These are phyloP conservation scores for Aspergillus persii DNA, from an alignment of 2,329 filamentous ascomycete genomes.

Conservation along the genomic window DNA sequence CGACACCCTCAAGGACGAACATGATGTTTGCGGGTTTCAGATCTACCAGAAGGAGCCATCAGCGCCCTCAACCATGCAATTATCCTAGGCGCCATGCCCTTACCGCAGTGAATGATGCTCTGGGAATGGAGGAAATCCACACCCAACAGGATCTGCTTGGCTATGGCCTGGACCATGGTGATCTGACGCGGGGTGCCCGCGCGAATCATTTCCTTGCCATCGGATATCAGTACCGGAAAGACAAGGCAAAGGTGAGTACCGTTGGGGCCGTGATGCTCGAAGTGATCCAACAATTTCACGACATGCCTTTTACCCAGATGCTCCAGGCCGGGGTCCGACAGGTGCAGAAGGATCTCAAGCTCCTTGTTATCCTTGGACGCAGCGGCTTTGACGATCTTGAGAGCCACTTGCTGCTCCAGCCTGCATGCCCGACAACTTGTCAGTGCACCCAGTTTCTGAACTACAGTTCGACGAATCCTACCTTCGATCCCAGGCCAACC, in stretches of 20 bases:
- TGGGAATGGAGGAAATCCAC: neutral
- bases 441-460: no score
- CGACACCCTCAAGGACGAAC: neutral
- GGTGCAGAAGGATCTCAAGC: slow-evolving; percentile 16
- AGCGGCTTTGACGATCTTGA: slow-evolving; percentile 25
- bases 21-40: neutral
- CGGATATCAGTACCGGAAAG: neutral
- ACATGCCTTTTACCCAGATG: slow-evolving; percentile 20
- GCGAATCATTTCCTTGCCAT: neutral
- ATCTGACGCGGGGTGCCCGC: neutral
- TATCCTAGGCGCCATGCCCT: neutral
- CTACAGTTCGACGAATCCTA: neutral
- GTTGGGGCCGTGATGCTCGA: slow-evolving; percentile 24
- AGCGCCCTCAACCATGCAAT: neutral
- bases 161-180: neutral
- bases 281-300: slow-evolving; percentile 20
- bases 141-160: neutral
- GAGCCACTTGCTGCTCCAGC: slow-evolving; percentile 13
- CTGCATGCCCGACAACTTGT: neutral
- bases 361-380: slow-evolving; percentile 18
- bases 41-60: neutral
- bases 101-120: neutral
- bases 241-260: slow-evolving; percentile 23
- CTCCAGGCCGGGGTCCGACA: slow-evolving; percentile 7
- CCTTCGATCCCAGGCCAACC: slow-evolving; percentile 17